Evolutionary conservation across 2,329 filamentous ascomycete species (phyloP).

Genomic region (Penicillium sp.): DNA sequence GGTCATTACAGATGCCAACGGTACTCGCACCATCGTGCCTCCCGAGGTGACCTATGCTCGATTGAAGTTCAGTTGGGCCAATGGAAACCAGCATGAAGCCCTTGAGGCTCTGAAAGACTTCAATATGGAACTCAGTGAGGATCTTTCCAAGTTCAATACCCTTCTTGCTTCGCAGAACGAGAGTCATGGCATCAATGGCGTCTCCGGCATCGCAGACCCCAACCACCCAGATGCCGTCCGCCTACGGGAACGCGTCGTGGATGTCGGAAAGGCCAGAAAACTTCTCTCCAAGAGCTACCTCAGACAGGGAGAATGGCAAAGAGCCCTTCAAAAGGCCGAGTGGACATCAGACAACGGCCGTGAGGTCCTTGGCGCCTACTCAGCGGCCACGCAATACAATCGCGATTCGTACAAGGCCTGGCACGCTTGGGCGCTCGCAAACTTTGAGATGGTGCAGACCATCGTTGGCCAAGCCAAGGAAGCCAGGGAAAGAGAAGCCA

Average conservation of each 20-base stretch:
- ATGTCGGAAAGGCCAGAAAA: slow-evolving; percentile 61
- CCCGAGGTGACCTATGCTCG: slow-evolving; percentile 94
- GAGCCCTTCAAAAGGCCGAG: slow-evolving; percentile 78
- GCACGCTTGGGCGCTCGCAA: slow-evolving; percentile 97
- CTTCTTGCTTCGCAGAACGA: slow-evolving; percentile 40
- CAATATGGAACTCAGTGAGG: slow-evolving; percentile 60
- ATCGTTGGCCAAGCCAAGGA: slow-evolving; percentile 64
- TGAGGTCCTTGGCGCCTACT: slow-evolving; percentile 89
- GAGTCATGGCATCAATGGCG: slow-evolving; percentile 47
- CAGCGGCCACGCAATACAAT: slow-evolving; percentile 90
- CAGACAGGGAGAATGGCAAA: slow-evolving; percentile 95
- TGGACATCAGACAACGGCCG: slow-evolving; percentile 86
- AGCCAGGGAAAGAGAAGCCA: slow-evolving; percentile 57
- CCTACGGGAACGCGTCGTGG: slow-evolving; percentile 45
- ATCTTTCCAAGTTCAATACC: slow-evolving; percentile 53
- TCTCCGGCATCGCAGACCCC: slow-evolving; percentile 50
- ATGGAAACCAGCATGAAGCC: slow-evolving; percentile 66
- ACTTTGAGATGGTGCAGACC: slow-evolving; percentile 95
- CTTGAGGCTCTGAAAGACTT: slow-evolving; percentile 65
- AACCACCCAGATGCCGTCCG: slow-evolving; percentile 41
- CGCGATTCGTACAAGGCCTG: slow-evolving; percentile 98
- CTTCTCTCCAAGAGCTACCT: slow-evolving; percentile 94
- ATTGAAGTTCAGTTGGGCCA: slow-evolving; percentile 95
- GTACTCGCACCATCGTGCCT: slow-evolving; percentile 44
- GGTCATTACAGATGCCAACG: slow-evolving; percentile 54